A percentile compares a stretch with the other conserved stretches of the same genome.
phyloP scores from a whole-genome alignment of 202 grass and related monocot genomes.

The Panicum hallii region DNA sequence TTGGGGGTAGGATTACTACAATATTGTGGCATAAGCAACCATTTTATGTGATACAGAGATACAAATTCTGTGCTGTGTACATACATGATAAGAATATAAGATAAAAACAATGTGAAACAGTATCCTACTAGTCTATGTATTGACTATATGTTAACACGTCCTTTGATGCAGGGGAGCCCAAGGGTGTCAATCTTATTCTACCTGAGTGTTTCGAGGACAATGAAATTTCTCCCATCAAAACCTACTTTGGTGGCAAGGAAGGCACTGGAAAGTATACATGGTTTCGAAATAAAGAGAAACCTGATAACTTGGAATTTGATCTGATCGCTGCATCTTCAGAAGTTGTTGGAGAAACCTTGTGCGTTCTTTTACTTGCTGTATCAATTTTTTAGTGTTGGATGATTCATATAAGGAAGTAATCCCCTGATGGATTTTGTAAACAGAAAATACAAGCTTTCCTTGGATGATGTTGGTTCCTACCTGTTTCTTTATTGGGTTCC shows the following conservation, averaged over 20 bases:
- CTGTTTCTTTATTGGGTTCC: slow-evolving; percentile 86
- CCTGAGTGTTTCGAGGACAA: slow-evolving; percentile 78
- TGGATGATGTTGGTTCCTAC: slow-evolving; percentile 85
- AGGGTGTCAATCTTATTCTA: slow-evolving; percentile 70
- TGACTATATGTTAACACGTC: slow-evolving; percentile 20
- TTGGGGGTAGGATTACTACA: neutral
- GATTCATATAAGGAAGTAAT: slow-evolving; percentile 30
- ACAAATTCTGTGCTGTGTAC: slow-evolving; percentile 11
- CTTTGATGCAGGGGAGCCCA: slow-evolving; percentile 77
- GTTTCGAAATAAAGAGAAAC: slow-evolving; percentile 76
- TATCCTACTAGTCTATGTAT: neutral
- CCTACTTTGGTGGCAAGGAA: slow-evolving; percentile 93
- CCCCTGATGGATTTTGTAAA: slow-evolving; percentile 44
- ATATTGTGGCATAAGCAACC: neutral
- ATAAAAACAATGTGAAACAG: slow-evolving; percentile 32
- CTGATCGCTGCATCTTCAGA: slow-evolving; percentile 58
- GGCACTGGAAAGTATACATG: slow-evolving; percentile 82
- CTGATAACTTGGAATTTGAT: slow-evolving; percentile 56
- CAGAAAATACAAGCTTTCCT: slow-evolving; percentile 81
- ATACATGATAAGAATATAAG: slow-evolving; percentile 31
- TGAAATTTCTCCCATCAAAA: slow-evolving; percentile 83
- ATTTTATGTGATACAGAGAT: slow-evolving; percentile 19
- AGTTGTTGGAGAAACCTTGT: slow-evolving; percentile 78
- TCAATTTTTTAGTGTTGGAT: slow-evolving; percentile 42
- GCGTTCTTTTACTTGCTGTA: slow-evolving; percentile 40